Evolutionary conservation across 371 early-diverging fungal species (phyloP).

Genomic region (Actinomucor elegans): DNA sequence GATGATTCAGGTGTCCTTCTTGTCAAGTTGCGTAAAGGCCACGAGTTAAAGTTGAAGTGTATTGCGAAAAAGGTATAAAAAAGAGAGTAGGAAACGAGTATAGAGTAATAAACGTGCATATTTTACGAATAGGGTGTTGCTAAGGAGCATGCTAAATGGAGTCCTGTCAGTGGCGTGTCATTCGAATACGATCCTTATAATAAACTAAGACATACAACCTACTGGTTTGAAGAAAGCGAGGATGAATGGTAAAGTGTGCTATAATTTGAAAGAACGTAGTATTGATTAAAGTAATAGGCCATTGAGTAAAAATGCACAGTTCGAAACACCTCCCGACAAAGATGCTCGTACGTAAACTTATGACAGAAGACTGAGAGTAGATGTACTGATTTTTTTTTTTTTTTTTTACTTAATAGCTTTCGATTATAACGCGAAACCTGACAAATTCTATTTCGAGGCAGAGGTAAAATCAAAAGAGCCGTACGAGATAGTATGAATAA

Average conservation of each 20-base stretch:
- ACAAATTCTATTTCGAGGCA: conserved; percentile 85
- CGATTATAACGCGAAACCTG: conserved; percentile 85
- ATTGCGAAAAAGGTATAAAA: conserved; percentile 76
- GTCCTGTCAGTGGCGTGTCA: conserved; percentile 90
- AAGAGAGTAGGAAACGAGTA: not conserved
- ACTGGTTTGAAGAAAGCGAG: conserved; percentile 93
- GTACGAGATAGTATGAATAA: no score
- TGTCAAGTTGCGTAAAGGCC: conserved; percentile 90
- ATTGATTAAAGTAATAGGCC: conserved; percentile 47
- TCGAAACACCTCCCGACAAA: conserved; percentile 64
- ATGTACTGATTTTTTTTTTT: not conserved
- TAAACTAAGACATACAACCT: conserved; percentile 86
- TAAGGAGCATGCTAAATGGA: conserved; percentile 99
- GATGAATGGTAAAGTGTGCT: conserved; percentile 73
- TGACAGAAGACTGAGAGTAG: conserved; percentile 4
- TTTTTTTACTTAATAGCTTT: no score
- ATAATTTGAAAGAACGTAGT: not conserved
- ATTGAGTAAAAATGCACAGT: conserved; percentile 70
- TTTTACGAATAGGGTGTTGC: conserved; percentile 82
- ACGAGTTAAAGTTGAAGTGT: conserved; percentile 87
- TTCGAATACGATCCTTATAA: conserved; percentile 99
- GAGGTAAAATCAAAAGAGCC: no score
- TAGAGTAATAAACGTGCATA: not conserved
- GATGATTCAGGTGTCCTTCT: conserved; percentile 85
- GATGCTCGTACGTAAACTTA: conserved; percentile 51